A percentile compares a stretch with the other conserved stretches of the same genome.
phyloP scores from a whole-genome alignment of 345 rosid species.

The Populus ilicifolia region DNA sequence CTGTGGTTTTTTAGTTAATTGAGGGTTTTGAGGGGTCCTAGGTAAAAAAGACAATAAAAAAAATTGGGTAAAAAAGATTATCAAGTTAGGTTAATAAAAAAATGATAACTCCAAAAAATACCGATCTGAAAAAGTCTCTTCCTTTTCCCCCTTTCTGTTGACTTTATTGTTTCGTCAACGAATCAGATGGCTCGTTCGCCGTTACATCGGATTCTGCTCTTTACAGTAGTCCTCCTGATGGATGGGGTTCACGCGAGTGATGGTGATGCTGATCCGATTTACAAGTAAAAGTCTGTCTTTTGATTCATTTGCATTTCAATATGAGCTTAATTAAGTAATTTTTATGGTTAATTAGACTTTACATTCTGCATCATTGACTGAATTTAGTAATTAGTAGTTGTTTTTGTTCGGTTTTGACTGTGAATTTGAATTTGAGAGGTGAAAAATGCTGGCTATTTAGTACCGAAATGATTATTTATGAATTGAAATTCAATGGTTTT shows the following conservation, averaged over 20 bases:
- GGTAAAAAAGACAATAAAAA: too few relatives aligned
- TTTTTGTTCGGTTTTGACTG: background rate
- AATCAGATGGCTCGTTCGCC: slow-evolving; percentile 35
- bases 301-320: background rate
- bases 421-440: background rate
- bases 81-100: too few relatives aligned
- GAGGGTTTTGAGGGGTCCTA: too few relatives aligned
- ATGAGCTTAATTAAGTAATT: background rate
- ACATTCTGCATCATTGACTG: background rate
- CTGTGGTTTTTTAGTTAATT: too few relatives aligned
- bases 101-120: too few relatives aligned
- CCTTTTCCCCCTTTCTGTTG: slow-evolving; percentile 11
- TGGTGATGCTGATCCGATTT: slow-evolving; percentile 88
- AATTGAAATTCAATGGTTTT: background rate
- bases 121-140: background rate
- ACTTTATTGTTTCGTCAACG: slow-evolving; percentile 9
- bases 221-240: slow-evolving; percentile 24
- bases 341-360: background rate
- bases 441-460: background rate
- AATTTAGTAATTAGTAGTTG: background rate
- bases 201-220: slow-evolving; percentile 10
- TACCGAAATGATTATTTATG: background rate
- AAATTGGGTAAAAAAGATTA: too few relatives aligned
- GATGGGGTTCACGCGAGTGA: slow-evolving; percentile 51
- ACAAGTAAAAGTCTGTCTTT: slow-evolving; percentile 39